These are phyloP conservation scores for Trypanosoma avium DNA, from an alignment of 208 protist genomes.

Conservation along the genomic window DNA sequence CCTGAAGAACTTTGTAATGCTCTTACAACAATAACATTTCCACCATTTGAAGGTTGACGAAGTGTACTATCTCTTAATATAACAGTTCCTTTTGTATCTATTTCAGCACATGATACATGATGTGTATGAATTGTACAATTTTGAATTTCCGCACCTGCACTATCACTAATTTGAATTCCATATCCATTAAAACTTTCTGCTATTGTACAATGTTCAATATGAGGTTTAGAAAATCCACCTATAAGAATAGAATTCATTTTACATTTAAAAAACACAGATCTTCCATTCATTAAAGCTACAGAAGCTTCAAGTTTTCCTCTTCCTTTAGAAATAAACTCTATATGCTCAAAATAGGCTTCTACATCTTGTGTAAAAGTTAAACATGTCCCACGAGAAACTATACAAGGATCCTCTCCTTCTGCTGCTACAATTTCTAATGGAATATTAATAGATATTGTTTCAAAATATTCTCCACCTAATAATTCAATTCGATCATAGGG, in stretches of 20 bases:
- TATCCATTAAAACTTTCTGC: slow-evolving; percentile 66
- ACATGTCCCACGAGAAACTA: slow-evolving; percentile 60
- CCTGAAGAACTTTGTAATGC: slow-evolving; percentile 34
- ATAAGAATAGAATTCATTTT: slow-evolving; percentile 66
- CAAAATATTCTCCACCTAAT: slow-evolving; percentile 77
- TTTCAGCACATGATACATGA: slow-evolving; percentile 45
- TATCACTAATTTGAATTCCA: slow-evolving; percentile 67
- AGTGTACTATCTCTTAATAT: slow-evolving; percentile 54
- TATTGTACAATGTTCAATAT: slow-evolving; percentile 68
- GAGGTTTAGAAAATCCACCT: slow-evolving; percentile 40
- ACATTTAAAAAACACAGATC: slow-evolving; percentile 56
- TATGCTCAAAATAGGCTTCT: slow-evolving; percentile 64
- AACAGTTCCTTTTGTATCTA: slow-evolving; percentile 81
- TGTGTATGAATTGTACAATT: slow-evolving; percentile 65
- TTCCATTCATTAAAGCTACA: slow-evolving; percentile 59
- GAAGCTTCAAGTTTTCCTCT: slow-evolving; percentile 59
- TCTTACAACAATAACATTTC: slow-evolving; percentile 55
- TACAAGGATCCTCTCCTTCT: slow-evolving; percentile 79
- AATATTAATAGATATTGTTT: slow-evolving; percentile 61
- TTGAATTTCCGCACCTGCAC: slow-evolving; percentile 46
- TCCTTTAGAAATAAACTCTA: slow-evolving; percentile 62
- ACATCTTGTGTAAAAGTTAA: slow-evolving; percentile 71
- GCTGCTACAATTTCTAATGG: slow-evolving; percentile 82
- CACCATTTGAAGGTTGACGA: slow-evolving; percentile 48
- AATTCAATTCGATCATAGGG: slow-evolving; percentile 88